Evolutionary conservation across 2,329 filamentous ascomycete species (phyloP).

Genomic region (Thielaviopsis euricoi): DNA sequence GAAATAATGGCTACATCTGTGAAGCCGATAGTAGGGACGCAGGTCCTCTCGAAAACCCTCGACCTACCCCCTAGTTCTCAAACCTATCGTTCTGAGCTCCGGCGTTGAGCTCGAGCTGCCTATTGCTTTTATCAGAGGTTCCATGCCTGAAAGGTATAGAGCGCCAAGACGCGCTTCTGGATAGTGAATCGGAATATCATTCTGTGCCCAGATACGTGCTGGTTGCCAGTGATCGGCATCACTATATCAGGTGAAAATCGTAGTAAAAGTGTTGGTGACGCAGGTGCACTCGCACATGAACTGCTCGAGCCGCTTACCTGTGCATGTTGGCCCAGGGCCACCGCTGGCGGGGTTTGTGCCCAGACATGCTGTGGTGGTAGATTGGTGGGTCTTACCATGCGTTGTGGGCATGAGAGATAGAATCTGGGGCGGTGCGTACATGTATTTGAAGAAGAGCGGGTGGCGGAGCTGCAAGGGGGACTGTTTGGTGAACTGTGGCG

Average conservation of each 20-base stretch:
- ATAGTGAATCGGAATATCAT: not conserved
- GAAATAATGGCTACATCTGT: no score
- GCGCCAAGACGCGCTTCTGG: not conserved
- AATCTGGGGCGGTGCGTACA: no score
- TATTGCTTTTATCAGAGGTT: constrained; percentile 14
- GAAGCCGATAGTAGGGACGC: not conserved
- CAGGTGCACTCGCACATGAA: constrained; percentile 21
- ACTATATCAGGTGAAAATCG: constrained; percentile 17
- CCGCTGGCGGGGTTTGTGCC: constrained; percentile 15
- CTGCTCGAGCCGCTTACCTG: constrained; percentile 20
- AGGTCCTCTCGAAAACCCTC: not conserved
- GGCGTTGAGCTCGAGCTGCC: constrained; percentile 17
- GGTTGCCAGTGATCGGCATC: constrained; percentile 14
- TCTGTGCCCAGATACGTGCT: not conserved
- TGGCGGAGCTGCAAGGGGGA: not conserved
- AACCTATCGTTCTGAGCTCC: constrained; percentile 14
- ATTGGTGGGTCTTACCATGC: constrained; percentile 4
- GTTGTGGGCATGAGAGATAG: not conserved
- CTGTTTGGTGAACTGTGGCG: not conserved
- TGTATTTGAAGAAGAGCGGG: not conserved
- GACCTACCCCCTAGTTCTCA: not conserved
- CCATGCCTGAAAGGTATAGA: constrained; percentile 5
- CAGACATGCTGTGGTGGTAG: constrained; percentile 17
- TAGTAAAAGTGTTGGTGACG: constrained; percentile 19
- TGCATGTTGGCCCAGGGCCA: constrained; percentile 22